phyloP scores from a whole-genome alignment of 202 grass and related monocot genomes.

The Schoenoplectus tabernaemontani region DNA sequence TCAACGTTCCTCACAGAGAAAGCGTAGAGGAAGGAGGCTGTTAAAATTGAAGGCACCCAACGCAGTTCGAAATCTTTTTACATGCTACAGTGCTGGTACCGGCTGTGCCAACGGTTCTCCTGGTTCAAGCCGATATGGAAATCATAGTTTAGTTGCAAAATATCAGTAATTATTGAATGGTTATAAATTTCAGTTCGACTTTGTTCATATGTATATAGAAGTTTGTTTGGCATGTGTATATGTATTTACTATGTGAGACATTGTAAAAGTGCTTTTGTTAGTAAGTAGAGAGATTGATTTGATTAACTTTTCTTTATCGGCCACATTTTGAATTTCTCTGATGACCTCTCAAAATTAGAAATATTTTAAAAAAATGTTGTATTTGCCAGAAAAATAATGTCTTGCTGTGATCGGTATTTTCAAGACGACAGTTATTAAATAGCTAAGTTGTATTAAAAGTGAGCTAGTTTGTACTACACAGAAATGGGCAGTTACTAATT shows the following conservation, averaged over 20 bases:
- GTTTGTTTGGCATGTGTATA: not conserved
- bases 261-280: no score
- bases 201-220: not conserved
- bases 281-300: not conserved
- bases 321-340: not conserved
- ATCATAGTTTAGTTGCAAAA: not conserved
- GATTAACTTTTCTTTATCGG: not conserved
- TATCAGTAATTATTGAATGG: not conserved
- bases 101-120: not conserved
- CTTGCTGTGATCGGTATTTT: not conserved
- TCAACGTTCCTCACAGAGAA: not conserved
- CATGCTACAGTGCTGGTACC: conserved; percentile 9
- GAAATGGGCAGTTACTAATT: no score
- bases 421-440: no score
- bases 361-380: not conserved
- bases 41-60: conserved; percentile 14
- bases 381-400: not conserved
- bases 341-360: not conserved
- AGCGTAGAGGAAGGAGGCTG: not conserved
- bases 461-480: no score
- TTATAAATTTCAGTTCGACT: not conserved
- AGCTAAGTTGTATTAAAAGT: no score
- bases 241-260: not conserved
- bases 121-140: not conserved
- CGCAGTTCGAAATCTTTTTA: conserved; percentile 7